Evolutionary conservation across 2,329 filamentous ascomycete genomes (phyloP).

Genomic region (Gaeumannomyces tritici): DNA sequence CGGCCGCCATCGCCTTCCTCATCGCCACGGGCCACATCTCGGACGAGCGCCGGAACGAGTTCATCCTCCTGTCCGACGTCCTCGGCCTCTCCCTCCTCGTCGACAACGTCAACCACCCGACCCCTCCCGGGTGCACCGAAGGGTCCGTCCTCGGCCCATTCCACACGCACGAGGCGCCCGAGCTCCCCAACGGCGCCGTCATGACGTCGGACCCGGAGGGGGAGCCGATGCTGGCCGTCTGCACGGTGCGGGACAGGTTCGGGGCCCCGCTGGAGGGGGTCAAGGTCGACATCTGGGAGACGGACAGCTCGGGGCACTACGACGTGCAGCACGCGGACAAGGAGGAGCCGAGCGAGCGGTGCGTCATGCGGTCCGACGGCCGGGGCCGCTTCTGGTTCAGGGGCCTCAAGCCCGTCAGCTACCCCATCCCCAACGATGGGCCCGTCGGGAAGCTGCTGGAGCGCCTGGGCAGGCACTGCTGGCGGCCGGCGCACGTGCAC

Average conservation of each 20-base stretch:
- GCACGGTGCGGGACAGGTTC: slow-evolving; percentile 55
- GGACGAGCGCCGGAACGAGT: slow-evolving; percentile 67
- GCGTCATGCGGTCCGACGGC: slow-evolving; percentile 52
- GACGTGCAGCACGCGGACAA: slow-evolving; percentile 67
- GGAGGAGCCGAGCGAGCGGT: slow-evolving; percentile 59
- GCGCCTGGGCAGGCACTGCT: slow-evolving; percentile 62
- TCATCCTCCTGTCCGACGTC: slow-evolving; percentile 73
- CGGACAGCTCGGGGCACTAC: slow-evolving; percentile 70
- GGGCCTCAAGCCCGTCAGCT: slow-evolving; percentile 75
- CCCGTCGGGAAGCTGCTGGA: slow-evolving; percentile 67
- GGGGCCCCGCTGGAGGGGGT: slow-evolving; percentile 55
- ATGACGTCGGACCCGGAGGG: slow-evolving; percentile 64
- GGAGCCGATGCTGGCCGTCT: slow-evolving; percentile 62
- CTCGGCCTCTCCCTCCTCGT: slow-evolving; percentile 72
- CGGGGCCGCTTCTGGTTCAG: slow-evolving; percentile 78
- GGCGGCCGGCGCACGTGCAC: slow-evolving; percentile 70
- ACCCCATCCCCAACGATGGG: slow-evolving; percentile 76
- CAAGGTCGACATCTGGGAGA: slow-evolving; percentile 79
- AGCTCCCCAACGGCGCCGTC: slow-evolving; percentile 40
- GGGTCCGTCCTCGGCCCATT: slow-evolving; percentile 76
- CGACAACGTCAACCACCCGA: slow-evolving; percentile 77
- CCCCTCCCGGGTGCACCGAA: slow-evolving; percentile 60
- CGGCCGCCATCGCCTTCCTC: slow-evolving; percentile 62
- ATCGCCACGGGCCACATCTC: slow-evolving; percentile 65
- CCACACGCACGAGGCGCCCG: slow-evolving; percentile 68